A percentile compares a stretch with the other conserved stretches of the same genome.
phyloP scores from a whole-genome alignment of 106 monocot species.

The Acorus calamus region DNA sequence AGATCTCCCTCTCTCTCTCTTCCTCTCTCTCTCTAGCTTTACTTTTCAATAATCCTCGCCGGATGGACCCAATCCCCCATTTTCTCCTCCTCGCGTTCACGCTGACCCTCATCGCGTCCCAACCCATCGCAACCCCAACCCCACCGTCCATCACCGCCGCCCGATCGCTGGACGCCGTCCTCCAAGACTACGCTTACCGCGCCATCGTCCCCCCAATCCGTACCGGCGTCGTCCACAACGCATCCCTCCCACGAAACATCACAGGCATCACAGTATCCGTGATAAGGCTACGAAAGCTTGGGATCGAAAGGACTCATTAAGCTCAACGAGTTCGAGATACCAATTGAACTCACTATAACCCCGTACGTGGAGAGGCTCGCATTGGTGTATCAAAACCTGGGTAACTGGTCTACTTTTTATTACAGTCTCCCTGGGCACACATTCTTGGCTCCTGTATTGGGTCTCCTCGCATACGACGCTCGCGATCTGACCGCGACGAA shows the following conservation, averaged over 20 bases:
- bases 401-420: constrained; percentile 55
- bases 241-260: constrained; percentile 37
- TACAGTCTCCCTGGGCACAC: constrained; percentile 59
- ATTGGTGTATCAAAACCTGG: constrained; percentile 85
- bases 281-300: constrained; percentile 69
- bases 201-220: constrained; percentile 45
- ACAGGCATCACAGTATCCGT: constrained; percentile 55
- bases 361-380: constrained; percentile 67
- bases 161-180: constrained; percentile 44
- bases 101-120: constrained; percentile 10
- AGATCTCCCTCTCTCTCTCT: too few species aligned
- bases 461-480: constrained; percentile 71
- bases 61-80: too few species aligned
- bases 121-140: constrained; percentile 16
- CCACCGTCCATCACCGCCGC: constrained; percentile 6
- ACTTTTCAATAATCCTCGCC: too few species aligned
- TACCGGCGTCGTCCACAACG: constrained; percentile 52
- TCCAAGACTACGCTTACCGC: constrained; percentile 71
- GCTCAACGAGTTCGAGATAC: constrained; percentile 65
- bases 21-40: too few species aligned
- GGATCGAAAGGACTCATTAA: constrained; percentile 32
- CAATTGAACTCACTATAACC: constrained; percentile 40
- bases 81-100: too few species aligned
- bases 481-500: constrained; percentile 40
- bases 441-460: constrained; percentile 54